Evolutionary conservation across 176 grass and related monocot species (phyloP), one percentile per base, ranked within the genome.

Genomic region (Musa schizocarpa): DNA sequence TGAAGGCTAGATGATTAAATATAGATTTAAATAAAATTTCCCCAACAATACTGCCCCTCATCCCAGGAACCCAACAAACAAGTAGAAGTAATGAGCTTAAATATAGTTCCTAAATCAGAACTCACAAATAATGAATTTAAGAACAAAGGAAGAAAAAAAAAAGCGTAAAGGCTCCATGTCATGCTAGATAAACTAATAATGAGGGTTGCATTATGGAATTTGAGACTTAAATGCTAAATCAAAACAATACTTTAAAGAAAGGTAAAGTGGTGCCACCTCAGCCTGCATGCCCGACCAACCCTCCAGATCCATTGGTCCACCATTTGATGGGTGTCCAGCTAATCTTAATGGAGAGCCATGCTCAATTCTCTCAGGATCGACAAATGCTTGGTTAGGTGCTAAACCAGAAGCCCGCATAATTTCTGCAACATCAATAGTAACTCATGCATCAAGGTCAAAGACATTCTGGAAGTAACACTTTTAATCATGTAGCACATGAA

Each of bases 271-370:
- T 13, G 76, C 73, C 85, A 99, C 96, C 91, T 99, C 86, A 65
- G 96, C 84, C 84, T 95, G 91, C 78, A 87, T 91, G 55, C 88
- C 95, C 70, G 90, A 81, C 96, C 91, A 99, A 52, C 86, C 88
- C 83, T 99, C 96, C 65, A 95, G 75, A 81, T 99, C 96, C 96
- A 99, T 99, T 76, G 88, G 96, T 78, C 88, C 86, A 87, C 91
- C 88, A 88, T 92, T 96, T 71, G 83, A 76, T 74, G 84, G 80
- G 83, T 90, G 89, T 63, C 84, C 78, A 84, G 87, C 73, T 87
- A 99, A 80, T 87, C 96, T 99, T 76, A 99, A 83, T 76, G 91
- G 91, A 76, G 84, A 95, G 75, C 84, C 86, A 86, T 89, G 96
- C 17, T 99, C 88, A 11, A 99, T 82, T 82, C 88, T 99, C 81